These are phyloP conservation scores for Colletotrichum filicis DNA, from an alignment of 2,329 filamentous ascomycete species.

Conservation along the genomic window DNA sequence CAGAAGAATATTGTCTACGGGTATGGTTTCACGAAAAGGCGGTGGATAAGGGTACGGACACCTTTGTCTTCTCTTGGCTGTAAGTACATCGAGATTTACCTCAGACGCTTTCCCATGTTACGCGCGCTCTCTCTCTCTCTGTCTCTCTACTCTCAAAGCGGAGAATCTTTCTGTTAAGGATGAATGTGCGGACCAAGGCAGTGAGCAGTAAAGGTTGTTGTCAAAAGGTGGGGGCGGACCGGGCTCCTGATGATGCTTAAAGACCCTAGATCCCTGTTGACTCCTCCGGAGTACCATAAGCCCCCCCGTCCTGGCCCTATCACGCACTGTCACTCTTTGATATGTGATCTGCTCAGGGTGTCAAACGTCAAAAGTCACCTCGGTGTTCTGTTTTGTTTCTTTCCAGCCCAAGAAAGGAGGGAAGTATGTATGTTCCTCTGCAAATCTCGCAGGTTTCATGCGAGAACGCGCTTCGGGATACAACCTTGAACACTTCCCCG, in stretches of 20 bases:
- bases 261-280: conserved; percentile 20
- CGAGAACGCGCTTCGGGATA: not conserved
- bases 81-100: conserved; percentile 11
- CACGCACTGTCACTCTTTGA: conserved; percentile 2
- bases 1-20: not conserved
- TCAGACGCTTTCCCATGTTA: not conserved
- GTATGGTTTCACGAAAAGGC: not conserved
- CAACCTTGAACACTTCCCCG: not conserved
- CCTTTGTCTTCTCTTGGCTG: not conserved
- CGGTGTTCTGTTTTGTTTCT: no score
- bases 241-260: not conserved
- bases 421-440: not conserved
- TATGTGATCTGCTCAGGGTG: conserved; percentile 12
- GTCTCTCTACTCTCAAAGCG: not conserved
- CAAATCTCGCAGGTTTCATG: not conserved
- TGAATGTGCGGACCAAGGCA: not conserved
- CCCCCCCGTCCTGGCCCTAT: conserved; percentile 11
- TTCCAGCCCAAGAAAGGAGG: not conserved
- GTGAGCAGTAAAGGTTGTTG: not conserved
- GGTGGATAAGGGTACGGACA: conserved; percentile 2
- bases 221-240: conserved; percentile 21
- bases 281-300: conserved; percentile 9
- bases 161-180: not conserved
- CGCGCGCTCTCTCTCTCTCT: not conserved
- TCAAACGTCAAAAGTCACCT: not conserved